Evolutionary conservation across 352 stramenopile species (phyloP), one percentile per base, ranked within the genome.

Genomic region (Aphanomyces invadans): DNA sequence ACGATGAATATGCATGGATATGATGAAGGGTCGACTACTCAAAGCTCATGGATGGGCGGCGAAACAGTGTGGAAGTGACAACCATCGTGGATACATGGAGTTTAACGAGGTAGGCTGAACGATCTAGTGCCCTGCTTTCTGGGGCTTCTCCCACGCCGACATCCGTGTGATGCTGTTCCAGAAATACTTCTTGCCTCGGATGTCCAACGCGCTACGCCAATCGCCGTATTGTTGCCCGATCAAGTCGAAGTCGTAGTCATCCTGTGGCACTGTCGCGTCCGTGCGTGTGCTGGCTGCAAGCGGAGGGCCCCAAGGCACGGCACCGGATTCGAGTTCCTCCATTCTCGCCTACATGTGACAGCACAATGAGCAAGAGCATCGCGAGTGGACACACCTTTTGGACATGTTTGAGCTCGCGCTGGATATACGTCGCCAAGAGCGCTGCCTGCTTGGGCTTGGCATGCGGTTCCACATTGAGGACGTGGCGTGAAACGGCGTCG

Each of bases 161-260:
- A 81, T 88, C 52, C 87, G 78, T 63, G 85, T 92, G 23, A 80
- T 86, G 48, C 89, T 54, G 75, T 95, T 94, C 87, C 87, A 95
- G 67, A 90, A 95, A 67, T 93, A 95, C 31, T 89, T 76, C 71
- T 89, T 90, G 31, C 87, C 87, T 28, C 84, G 83, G 71, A 91
- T 89, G 71, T 93, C 85, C 9, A 95, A 74, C 10, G 87, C 85
- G 28, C 81, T 79, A 44, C 83, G 79, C 87, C 87, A 95, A 68
- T 95, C 92, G 62, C 83, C 87, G 28, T 90, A 78, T 56, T 81
- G 75, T 73, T 92, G 82, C 49, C 86, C 86, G 60, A 94, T 90
- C 28, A 94, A 73, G 62, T 83, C 87, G 54, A 87, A 81, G 21
- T 91, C 76, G 25, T 80, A 69, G 19, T 83, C 76, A 1, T 69